Percentiles rank a stretch among this genome's conserved stretches.
Evolutionary conservation across 257 asterid species (phyloP).

Genomic region (Haberlea rhodopensis): DNA sequence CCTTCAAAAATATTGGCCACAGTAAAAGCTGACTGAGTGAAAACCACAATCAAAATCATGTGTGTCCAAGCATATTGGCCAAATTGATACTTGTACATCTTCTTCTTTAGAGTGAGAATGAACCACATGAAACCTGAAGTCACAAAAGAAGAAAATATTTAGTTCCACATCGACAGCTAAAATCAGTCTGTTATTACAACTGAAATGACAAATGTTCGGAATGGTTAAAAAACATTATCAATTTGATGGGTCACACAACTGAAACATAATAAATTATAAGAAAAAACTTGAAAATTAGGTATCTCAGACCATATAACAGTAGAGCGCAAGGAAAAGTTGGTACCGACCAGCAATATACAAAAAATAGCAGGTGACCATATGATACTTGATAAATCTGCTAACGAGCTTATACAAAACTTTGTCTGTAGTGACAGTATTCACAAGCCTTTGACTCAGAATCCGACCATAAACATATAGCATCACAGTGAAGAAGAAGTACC

Average conservation of each 20-base stretch:
- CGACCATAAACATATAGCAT: slow-evolving; percentile 87
- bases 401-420: slow-evolving; percentile 69
- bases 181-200: not conserved
- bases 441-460: slow-evolving; percentile 79
- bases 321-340: slow-evolving; percentile 20
- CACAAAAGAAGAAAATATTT: slow-evolving; percentile 26
- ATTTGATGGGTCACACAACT: not conserved
- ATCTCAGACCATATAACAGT: slow-evolving; percentile 14
- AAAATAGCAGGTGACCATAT: slow-evolving; percentile 89
- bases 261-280: slow-evolving; percentile 9
- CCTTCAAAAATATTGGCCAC: slow-evolving; percentile 84
- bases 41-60: slow-evolving; percentile 77
- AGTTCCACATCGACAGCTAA: slow-evolving; percentile 10
- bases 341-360: slow-evolving; percentile 73
- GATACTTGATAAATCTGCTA: slow-evolving; percentile 73
- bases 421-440: slow-evolving; percentile 72
- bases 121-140: slow-evolving; percentile 84
- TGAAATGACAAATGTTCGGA: slow-evolving; percentile 4
- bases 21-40: slow-evolving; percentile 72
- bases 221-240: not conserved
- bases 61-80: slow-evolving; percentile 92
- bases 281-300: not conserved
- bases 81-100: slow-evolving; percentile 88
- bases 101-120: slow-evolving; percentile 82
- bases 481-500: slow-evolving; percentile 90